Percentiles rank a stretch among this genome's conserved stretches.
Conservation (phyloP, 257 asterid species). For the Schizonepeta tenuifolia region DNA sequence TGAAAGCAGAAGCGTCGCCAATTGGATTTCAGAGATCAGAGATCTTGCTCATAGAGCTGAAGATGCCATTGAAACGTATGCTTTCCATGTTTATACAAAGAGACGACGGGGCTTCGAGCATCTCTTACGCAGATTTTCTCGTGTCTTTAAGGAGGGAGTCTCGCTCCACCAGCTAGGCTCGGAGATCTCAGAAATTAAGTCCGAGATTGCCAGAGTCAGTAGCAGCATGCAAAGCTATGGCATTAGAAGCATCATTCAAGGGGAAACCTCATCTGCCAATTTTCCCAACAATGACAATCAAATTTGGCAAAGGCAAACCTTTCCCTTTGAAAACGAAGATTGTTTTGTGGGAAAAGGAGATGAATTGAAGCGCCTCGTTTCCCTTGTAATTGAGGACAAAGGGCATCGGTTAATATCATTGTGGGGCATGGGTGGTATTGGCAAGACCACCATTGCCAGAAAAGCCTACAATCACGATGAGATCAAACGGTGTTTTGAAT, state of each 20-base stretch:
- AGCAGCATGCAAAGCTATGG: too few relatives aligned
- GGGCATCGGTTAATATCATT: neutral
- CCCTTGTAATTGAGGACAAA: neutral
- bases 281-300: too few relatives aligned
- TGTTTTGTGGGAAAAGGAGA: neutral
- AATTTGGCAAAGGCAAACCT: neutral
- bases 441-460: neutral
- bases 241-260: too few relatives aligned
- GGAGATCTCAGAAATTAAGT: neutral
- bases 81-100: neutral
- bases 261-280: too few relatives aligned
- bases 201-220: neutral
- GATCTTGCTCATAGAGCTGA: neutral
- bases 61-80: neutral
- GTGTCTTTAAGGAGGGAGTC: neutral
- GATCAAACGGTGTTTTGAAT: neutral
- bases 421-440: conserved; percentile 11
- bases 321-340: neutral
- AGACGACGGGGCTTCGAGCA: neutral
- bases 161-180: neutral
- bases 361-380: neutral
- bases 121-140: neutral
- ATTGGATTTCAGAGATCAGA: conserved; percentile 2
- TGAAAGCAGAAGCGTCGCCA: neutral
- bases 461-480: neutral